These are phyloP conservation scores for Trichomonas tenax DNA, from an alignment of 208 protist genomes.

Conservation along the genomic window DNA sequence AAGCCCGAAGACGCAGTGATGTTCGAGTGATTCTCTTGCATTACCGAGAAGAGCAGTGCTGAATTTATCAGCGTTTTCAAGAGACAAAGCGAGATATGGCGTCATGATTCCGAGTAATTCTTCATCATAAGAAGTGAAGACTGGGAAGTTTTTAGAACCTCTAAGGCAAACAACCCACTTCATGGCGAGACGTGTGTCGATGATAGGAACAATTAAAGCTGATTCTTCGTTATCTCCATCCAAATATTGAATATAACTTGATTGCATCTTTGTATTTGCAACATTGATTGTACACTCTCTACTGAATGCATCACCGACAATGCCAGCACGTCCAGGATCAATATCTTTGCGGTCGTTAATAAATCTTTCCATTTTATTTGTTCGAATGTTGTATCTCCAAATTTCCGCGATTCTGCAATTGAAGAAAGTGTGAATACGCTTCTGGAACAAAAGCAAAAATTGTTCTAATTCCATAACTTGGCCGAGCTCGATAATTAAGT, in stretches of 20 bases:
- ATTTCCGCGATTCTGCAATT: neutral
- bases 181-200: neutral
- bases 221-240: neutral
- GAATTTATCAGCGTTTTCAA: neutral
- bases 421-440: neutral
- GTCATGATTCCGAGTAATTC: neutral
- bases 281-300: neutral
- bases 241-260: neutral
- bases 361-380: neutral
- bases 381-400: neutral
- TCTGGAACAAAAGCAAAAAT: neutral
- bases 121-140: neutral
- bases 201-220: neutral
- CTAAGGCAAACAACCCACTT: neutral
- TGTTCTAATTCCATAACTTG: neutral
- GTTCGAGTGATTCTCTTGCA: neutral
- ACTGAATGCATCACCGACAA: neutral
- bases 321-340: neutral
- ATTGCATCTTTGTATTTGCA: neutral
- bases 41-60: neutral
- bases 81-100: neutral
- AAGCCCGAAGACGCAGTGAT: neutral
- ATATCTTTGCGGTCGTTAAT: neutral
- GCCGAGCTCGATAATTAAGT: neutral
- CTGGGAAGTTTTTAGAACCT: neutral